Evolutionary conservation across 768 basidiomycete species (phyloP).

Genomic region (Podaxis sp.): DNA sequence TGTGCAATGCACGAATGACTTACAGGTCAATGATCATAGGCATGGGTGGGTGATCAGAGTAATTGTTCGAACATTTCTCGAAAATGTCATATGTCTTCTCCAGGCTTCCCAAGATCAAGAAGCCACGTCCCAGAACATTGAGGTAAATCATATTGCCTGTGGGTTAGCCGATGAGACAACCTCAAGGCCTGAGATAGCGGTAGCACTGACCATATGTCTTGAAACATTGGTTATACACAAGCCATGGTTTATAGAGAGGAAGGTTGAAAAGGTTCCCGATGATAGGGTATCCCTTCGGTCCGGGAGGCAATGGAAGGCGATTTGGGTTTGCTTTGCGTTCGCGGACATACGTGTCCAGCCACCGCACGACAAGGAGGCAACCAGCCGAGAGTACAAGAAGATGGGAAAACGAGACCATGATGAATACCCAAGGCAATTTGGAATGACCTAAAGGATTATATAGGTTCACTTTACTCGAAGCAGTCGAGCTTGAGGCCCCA

Average conservation of each 20-base stretch:
- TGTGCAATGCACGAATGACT: not conserved
- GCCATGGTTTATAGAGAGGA: constrained; percentile 17
- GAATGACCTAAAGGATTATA: no score
- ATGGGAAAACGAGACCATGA: no score
- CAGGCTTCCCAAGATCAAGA: constrained; percentile 12
- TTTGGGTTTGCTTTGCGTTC: not conserved
- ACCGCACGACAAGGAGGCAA: not conserved
- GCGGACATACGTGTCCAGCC: not conserved
- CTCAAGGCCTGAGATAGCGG: no score
- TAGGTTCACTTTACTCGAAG: no score
- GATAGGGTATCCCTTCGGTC: constrained; percentile 20
- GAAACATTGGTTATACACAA: constrained; percentile 17
- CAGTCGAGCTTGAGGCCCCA: no score
- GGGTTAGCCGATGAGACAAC: no score
- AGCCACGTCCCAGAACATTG: constrained; percentile 14
- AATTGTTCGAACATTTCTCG: constrained; percentile 16
- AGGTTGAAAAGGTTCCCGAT: constrained; percentile 22
- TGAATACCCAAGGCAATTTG: no score
- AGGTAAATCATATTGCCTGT: constrained; percentile 21
- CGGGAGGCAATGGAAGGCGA: constrained; percentile 19
- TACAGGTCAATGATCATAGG: constrained; percentile 23
- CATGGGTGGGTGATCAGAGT: constrained; percentile 24
- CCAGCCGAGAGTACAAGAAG: no score
- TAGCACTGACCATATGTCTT: constrained; percentile 17
- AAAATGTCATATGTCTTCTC: constrained; percentile 10